Evolutionary conservation across 805 yeast species (phyloP).

Genomic region (Kregervanrija fluxuum): DNA sequence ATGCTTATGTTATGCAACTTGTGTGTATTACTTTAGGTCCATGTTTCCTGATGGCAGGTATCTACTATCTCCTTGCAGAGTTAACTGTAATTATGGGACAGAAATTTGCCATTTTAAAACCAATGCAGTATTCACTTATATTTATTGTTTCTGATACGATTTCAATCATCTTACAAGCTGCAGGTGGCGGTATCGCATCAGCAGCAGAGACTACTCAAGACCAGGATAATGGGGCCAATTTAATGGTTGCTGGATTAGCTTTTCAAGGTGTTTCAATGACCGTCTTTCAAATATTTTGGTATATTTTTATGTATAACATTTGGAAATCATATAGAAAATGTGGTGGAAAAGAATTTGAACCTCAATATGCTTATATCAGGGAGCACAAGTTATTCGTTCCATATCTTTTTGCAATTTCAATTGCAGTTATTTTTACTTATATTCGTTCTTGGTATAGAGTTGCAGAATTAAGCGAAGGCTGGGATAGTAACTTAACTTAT

Average conservation of each 20-base stretch:
- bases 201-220: slow-evolving; percentile 25
- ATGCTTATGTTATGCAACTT: slow-evolving; percentile 50
- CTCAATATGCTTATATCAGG: slow-evolving; percentile 30
- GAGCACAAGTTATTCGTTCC: background rate
- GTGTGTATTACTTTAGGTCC: slow-evolving; percentile 66
- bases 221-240: slow-evolving; percentile 18
- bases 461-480: slow-evolving; percentile 63
- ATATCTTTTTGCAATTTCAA: background rate
- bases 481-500: slow-evolving; percentile 55
- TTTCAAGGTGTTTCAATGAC: slow-evolving; percentile 65
- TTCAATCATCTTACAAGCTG: slow-evolving; percentile 55
- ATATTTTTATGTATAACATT: slow-evolving; percentile 36
- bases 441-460: slow-evolving; percentile 65
- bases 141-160: slow-evolving; percentile 57
- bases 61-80: slow-evolving; percentile 61
- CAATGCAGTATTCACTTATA: slow-evolving; percentile 48
- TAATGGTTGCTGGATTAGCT: slow-evolving; percentile 71
- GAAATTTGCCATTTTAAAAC: slow-evolving; percentile 39
- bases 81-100: slow-evolving; percentile 50
- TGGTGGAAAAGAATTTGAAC: slow-evolving; percentile 28
- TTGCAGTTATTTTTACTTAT: slow-evolving; percentile 34
- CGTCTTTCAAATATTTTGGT: slow-evolving; percentile 42
- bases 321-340: slow-evolving; percentile 14
- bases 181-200: slow-evolving; percentile 68
- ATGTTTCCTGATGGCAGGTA: slow-evolving; percentile 70